Base-by-base conservation (phyloP, 2,329 filamentous ascomycete genomes). In the Claviceps sp. region DNA sequence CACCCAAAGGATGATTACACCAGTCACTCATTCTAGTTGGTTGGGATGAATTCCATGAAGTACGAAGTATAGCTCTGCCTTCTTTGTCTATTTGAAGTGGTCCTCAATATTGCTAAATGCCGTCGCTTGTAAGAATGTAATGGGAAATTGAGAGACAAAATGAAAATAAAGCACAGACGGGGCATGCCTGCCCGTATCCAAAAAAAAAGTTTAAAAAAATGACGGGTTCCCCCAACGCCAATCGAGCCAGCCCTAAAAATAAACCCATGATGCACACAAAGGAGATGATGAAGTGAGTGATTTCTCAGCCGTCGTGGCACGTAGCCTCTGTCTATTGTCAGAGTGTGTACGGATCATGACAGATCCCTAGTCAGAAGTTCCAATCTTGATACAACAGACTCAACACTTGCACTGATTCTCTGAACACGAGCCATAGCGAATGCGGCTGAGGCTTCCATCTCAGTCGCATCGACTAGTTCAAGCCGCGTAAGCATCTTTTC, bases 401-500 rank as follows among this genome's bases (percentile, higher is more conserved):
- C 67, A 30, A 66, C 60, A 54, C 56, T 61, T 30, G 65, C 69
- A 24, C 71, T 70, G 53, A 80, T 70, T 56, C 71, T 71, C 61
- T 76, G 71, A 48, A 79, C 70, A 30, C 74, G 71, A 48, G 69
- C 72, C 65, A 77, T 70, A 41, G 74, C 70, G 20, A 73, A 57
- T 8, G 63, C 63, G 30, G 73, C 71, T 26, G 64, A 59, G 8
- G 63, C 63, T 49, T 75, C 74, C 50, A 77, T 74, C 54, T 77
- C 70, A 1, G 72, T 70, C 26, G 71, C 72, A 52, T 85, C 76
- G 34, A 86, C 70, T n/a, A 89, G 74, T 57, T 85, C 78, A 59
- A 78, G 80, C 48, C 78, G 74, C 14, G 78, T 70, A 47, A 81
- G 70, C 2, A 75, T 68, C 73, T 90, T 90, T 59, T 85, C 82